Base-by-base conservation (phyloP, 148 eudicot genomes). In the Rhododendron kiyosumense region DNA sequence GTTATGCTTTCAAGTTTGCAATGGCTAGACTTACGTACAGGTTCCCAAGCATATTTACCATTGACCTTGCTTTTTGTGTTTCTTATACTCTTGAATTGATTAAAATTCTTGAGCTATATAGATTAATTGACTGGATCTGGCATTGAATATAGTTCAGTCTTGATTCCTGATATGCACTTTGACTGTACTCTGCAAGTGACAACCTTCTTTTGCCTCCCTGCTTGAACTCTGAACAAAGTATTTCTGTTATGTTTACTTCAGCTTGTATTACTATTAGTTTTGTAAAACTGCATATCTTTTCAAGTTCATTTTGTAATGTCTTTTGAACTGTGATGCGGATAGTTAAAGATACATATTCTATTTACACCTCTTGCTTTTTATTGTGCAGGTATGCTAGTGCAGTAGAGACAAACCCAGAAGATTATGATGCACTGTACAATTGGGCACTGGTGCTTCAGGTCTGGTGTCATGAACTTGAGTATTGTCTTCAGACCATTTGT, bases 371-470 rank as follows among this genome's bases (percentile, higher is more conserved):
- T 71, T 85, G 83, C 32, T 85, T 83, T 41, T 65, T 84, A 49
- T 32, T 30, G 57, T 89, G 86, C 94, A 96, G 99, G 88, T 96
- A 95, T 92, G 98, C 98, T 71, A 92, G 88, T 90, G 93, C 98
- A 38, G 81, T 96, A 67, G 93, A 92, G 90, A 92, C 94, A 89
- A 95, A 96, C 87, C 92, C 98, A 30, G 95, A 90, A 54, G 99
- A 96, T 88, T 94, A 92, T 88, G 98, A 96, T 93, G 97, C 98
- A 34, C 91, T 94, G 20, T 96, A 96, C 91, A 96, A 96, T 89
- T 96, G 99, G 99, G 99, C 99, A 51, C 88, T 96, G 89, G 97
- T 96, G 89, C 99, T 96, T 87, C 98, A 96, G 98, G 98, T 96
- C 86, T 82, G 88, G 32, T 67, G 57, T 77, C 76, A 45, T 75